A percentile compares a stretch with the other conserved stretches of the same genome.
These are phyloP conservation scores for Kuraishia molischiana DNA, from an alignment of 805 yeast genomes.

Conservation along the genomic window DNA sequence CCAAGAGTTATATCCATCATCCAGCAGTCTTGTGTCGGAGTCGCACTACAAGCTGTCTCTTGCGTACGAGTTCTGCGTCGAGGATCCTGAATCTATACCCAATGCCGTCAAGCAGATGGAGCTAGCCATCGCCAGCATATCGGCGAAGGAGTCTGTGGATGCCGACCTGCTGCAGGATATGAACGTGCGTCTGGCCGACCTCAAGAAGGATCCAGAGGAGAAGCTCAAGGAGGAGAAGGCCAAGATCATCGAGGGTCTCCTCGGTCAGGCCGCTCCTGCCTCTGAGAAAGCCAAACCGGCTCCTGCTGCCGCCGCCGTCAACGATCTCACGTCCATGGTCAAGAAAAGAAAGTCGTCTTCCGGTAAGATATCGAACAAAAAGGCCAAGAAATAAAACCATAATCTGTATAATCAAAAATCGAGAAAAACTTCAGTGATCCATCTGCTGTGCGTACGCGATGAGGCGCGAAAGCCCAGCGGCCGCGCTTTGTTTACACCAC, in stretches of 20 bases:
- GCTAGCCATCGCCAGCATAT: conserved; percentile 32
- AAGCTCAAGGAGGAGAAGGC: conserved; percentile 40
- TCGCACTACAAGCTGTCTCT: conserved; percentile 73
- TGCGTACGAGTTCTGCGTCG: conserved; percentile 66
- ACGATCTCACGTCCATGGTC: conserved; percentile 55
- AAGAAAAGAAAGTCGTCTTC: conserved; percentile 31
- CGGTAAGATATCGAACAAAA: conserved; percentile 1
- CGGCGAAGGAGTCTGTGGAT: conserved; percentile 25
- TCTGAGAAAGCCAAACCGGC: conserved; percentile 9
- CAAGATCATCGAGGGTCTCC: conserved; percentile 43
- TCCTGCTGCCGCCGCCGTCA: conserved; percentile 25
- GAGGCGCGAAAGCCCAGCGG: too few relatives aligned
- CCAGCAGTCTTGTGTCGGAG: conserved; percentile 58
- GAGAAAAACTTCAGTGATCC: too few relatives aligned
- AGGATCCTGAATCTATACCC: conserved; percentile 32
- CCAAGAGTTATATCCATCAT: conserved; percentile 36
- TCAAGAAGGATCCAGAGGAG: conserved; percentile 39
- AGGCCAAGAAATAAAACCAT: conserved; percentile 1
- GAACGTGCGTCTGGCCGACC: conserved; percentile 43
- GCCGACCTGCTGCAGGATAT: conserved; percentile 44
- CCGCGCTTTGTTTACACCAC: too few relatives aligned
- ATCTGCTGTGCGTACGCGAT: too few relatives aligned
- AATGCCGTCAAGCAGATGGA: conserved; percentile 37
- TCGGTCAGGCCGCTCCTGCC: conserved; percentile 32
- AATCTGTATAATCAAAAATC: too few relatives aligned